A percentile compares a stretch with the other conserved stretches of the same genome.
Conservation (phyloP, 208 protist species). For the Leishmania aethiopica region DNA sequence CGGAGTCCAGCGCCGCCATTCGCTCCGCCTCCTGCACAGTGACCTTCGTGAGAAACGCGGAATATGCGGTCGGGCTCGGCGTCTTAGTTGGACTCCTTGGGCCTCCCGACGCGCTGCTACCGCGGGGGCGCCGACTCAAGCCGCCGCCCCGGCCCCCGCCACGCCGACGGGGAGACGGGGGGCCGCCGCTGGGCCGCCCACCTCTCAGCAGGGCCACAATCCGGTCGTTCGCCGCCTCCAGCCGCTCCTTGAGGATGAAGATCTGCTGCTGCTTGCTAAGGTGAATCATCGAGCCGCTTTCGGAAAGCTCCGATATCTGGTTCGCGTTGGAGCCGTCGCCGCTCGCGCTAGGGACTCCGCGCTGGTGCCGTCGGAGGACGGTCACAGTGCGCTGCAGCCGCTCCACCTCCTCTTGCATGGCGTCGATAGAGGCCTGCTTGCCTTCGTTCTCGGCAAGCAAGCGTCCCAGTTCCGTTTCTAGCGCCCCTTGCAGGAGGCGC, state of each 20-base stretch:
- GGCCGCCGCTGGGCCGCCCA: neutral
- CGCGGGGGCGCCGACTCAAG: neutral
- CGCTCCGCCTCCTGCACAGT: conserved; percentile 31
- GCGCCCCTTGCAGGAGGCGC: conserved; percentile 35
- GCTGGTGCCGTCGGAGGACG: conserved; percentile 33
- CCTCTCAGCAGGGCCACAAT: conserved; percentile 38
- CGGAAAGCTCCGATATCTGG: conserved; percentile 23
- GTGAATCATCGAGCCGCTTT: conserved; percentile 49
- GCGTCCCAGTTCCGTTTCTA: conserved; percentile 60
- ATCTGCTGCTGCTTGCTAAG: conserved; percentile 88
- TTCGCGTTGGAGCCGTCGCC: neutral
- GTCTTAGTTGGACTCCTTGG: neutral
- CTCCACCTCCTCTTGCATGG: conserved; percentile 48
- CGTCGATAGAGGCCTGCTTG: conserved; percentile 34
- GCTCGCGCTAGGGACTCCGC: neutral
- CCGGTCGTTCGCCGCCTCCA: conserved; percentile 64
- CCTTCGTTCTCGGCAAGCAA: conserved; percentile 59
- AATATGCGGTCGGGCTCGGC: neutral
- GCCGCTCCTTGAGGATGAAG: conserved; percentile 76
- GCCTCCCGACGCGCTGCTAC: neutral
- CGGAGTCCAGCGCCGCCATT: conserved; percentile 35
- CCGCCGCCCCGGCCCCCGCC: neutral
- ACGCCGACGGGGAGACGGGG: neutral
- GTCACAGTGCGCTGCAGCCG: conserved; percentile 47
- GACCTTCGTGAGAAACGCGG: neutral